These are phyloP conservation scores for Alnus glutinosa DNA, from an alignment of 306 rosid species.

Conservation along the genomic window DNA sequence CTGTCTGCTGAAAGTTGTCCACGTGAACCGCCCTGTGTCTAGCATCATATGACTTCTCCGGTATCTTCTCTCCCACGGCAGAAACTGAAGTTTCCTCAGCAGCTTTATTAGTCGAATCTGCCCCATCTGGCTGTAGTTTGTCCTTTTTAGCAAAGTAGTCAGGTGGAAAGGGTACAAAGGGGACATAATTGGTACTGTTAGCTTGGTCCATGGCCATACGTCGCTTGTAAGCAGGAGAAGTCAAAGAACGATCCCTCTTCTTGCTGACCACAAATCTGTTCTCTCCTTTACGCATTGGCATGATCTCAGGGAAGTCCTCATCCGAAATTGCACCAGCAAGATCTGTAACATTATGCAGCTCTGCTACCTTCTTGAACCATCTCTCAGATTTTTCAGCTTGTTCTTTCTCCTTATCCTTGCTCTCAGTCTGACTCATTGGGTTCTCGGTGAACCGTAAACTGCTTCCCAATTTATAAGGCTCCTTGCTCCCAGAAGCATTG, in stretches of 20 bases:
- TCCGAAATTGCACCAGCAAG: constrained; percentile 58
- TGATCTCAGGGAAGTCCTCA: constrained; percentile 88
- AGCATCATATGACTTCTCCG: constrained; percentile 32
- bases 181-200: constrained; percentile 63
- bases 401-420: constrained; percentile 44
- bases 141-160: constrained; percentile 79
- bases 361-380: constrained; percentile 84
- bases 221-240: constrained; percentile 84
- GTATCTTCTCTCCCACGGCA: constrained; percentile 25
- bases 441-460: constrained; percentile 27
- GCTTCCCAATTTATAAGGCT: constrained; percentile 29
- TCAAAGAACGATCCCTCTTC: constrained; percentile 87
- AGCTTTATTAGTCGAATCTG: constrained; percentile 26
- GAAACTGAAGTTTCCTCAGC: constrained; percentile 17
- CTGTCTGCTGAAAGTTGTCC: constrained; percentile 19
- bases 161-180: constrained; percentile 92
- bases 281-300: constrained; percentile 97
- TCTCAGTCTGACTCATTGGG: constrained; percentile 33
- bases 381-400: constrained; percentile 84
- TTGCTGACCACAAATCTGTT: constrained; percentile 81
- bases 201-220: constrained; percentile 73
- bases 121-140: constrained; percentile 42
- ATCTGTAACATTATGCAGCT: constrained; percentile 75
- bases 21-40: constrained; percentile 18
- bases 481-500: constrained; percentile 20